Percentiles rank a stretch among this genome's conserved stretches.
Evolutionary conservation across 331 rosid genomes (phyloP).

Genomic region (Spiraea crenata): DNA sequence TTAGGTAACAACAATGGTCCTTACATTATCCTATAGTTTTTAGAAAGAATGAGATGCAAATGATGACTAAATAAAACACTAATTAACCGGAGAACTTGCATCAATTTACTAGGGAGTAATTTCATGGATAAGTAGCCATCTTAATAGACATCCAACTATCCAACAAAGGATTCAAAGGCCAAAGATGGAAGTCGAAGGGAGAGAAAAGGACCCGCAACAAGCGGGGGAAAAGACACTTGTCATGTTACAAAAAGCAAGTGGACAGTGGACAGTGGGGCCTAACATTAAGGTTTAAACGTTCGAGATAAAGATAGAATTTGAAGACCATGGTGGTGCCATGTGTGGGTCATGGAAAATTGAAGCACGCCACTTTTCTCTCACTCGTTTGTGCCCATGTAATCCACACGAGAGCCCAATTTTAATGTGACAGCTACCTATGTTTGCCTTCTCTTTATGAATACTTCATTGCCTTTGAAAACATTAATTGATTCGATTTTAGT

Average conservation of each 20-base stretch:
- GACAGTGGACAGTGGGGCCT: constrained; percentile 46
- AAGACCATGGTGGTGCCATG: constrained; percentile 46
- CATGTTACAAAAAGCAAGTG: constrained; percentile 23
- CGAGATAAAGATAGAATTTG: constrained; percentile 41
- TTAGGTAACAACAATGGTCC: background rate
- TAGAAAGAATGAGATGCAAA: background rate
- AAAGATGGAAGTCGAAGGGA: background rate
- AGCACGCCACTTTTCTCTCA: constrained; percentile 24
- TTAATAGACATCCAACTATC: too few relatives aligned
- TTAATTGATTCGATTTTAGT: background rate
- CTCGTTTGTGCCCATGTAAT: background rate
- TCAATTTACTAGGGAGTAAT: background rate
- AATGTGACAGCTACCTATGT: constrained; percentile 36
- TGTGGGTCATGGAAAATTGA: constrained; percentile 63
- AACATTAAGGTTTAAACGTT: constrained; percentile 30
- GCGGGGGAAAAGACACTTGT: constrained; percentile 66
- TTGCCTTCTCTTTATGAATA: background rate
- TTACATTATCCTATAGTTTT: background rate
- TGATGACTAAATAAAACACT: background rate
- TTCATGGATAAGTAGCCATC: too few relatives aligned
- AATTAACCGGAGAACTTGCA: background rate
- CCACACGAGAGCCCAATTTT: constrained; percentile 35
- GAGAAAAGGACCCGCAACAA: constrained; percentile 41
- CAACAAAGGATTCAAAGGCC: too few relatives aligned
- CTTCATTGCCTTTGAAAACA: background rate